These are phyloP conservation scores for Gonapodya prolifera DNA, from an alignment of 192 early-diverging fungal species.

Conservation along the genomic window DNA sequence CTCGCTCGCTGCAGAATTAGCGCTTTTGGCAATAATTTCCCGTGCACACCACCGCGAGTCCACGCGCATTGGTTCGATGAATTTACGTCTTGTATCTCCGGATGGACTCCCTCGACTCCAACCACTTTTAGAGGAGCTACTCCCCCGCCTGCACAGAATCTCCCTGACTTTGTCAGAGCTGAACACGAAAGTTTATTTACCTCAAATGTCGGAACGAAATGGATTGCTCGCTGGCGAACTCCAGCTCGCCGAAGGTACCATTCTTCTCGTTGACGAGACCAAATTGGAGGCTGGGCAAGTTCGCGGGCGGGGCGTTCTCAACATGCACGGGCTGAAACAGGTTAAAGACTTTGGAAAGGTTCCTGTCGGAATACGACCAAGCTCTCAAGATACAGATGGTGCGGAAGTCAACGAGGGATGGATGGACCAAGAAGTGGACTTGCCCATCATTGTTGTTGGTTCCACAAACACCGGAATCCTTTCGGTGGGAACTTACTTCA, in stretches of 20 bases:
- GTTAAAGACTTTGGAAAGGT: not conserved
- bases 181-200: not conserved
- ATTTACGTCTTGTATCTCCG: not conserved
- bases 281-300: constrained; percentile 6
- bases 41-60: not conserved
- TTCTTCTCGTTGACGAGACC: constrained; percentile 7
- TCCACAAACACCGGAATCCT: not conserved
- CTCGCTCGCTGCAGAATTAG: not conserved
- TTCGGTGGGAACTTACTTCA: not conserved
- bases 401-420: not conserved
- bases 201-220: not conserved
- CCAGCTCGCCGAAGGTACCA: constrained; percentile 3
- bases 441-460: not conserved
- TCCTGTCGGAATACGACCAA: not conserved
- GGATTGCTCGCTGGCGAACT: constrained; percentile 7
- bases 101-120: not conserved
- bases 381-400: not conserved
- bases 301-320: not conserved
- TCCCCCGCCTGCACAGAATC: not conserved
- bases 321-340: not conserved
- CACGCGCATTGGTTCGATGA: not conserved
- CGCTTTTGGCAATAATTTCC: not conserved
- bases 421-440: not conserved
- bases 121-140: not conserved
- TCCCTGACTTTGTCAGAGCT: not conserved